Percentiles rank a stretch among this genome's conserved stretches.
Conservation (phyloP, 208 protist species). For the Trypanosoma avium region DNA sequence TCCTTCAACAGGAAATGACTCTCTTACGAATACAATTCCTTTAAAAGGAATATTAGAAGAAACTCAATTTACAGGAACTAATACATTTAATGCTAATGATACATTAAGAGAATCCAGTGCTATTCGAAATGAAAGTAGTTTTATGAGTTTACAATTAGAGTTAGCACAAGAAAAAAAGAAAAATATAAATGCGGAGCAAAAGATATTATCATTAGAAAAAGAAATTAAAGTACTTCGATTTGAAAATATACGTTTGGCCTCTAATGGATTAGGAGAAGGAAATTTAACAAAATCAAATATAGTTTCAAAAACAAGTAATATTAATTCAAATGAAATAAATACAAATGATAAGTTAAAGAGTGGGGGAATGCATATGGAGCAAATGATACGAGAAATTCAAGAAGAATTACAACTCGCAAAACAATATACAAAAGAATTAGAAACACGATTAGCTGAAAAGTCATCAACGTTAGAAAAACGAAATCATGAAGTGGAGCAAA, state of each 20-base stretch:
- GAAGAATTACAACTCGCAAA: constrained; percentile 1
- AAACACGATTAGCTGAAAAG: constrained; percentile 43
- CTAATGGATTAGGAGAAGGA: not conserved
- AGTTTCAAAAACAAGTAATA: too few species aligned
- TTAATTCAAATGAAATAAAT: too few species aligned
- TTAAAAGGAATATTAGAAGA: not conserved
- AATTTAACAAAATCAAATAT: not conserved
- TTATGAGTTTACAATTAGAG: constrained; percentile 37
- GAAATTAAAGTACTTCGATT: constrained; percentile 45
- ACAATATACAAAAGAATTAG: constrained; percentile 45
- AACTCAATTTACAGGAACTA: not conserved
- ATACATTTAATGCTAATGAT: not conserved
- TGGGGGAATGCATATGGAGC: not conserved
- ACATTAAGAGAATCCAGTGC: not conserved
- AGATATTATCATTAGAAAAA: constrained; percentile 38
- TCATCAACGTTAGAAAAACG: constrained; percentile 36
- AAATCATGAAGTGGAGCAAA: constrained; percentile 39
- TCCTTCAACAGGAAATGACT: not conserved
- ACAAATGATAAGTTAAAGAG: not conserved
- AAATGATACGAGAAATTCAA: constrained; percentile 8
- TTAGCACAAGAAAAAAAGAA: constrained; percentile 69
- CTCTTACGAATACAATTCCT: too few species aligned
- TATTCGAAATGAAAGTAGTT: not conserved
- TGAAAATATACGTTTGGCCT: constrained; percentile 40
- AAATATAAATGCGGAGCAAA: constrained; percentile 72